These are phyloP conservation scores for Cruciata laevipes DNA, from an alignment of 257 asterid species.

Conservation along the genomic window DNA sequence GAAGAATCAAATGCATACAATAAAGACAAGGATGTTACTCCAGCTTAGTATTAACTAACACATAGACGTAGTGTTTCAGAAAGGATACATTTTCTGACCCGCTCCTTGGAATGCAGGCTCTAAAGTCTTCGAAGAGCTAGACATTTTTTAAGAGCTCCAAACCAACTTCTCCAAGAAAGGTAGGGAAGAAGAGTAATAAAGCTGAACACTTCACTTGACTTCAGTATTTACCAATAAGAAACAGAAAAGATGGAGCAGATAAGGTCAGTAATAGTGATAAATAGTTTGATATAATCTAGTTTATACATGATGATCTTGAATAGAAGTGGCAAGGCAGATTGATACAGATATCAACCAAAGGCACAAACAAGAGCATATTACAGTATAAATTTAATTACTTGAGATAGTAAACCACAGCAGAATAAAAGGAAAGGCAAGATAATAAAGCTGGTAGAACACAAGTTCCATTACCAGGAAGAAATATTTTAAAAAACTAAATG, in stretches of 20 bases:
- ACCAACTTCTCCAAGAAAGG: constrained; percentile 16
- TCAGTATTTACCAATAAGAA: constrained; percentile 19
- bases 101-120: constrained; percentile 96
- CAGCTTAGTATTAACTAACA: background rate
- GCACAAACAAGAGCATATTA: background rate
- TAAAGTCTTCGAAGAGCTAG: constrained; percentile 54
- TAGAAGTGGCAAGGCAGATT: background rate
- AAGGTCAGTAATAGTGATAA: constrained; percentile 4
- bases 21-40: background rate
- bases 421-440: background rate
- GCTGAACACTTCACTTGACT: constrained; percentile 20
- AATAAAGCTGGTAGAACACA: background rate
- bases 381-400: background rate
- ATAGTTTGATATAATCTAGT: background rate
- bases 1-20: background rate
- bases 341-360: constrained; percentile 1
- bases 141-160: constrained; percentile 40
- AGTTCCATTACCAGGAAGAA: background rate
- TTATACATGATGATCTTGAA: background rate
- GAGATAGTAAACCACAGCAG: background rate
- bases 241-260: constrained; percentile 12
- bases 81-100: constrained; percentile 90
- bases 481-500: background rate
- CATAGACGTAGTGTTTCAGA: constrained; percentile 7
- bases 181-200: constrained; percentile 18